A percentile compares a stretch with the other conserved stretches of the same genome.
Evolutionary conservation across 352 stramenopile species (phyloP).

Genomic region (Pythium brassicae): DNA sequence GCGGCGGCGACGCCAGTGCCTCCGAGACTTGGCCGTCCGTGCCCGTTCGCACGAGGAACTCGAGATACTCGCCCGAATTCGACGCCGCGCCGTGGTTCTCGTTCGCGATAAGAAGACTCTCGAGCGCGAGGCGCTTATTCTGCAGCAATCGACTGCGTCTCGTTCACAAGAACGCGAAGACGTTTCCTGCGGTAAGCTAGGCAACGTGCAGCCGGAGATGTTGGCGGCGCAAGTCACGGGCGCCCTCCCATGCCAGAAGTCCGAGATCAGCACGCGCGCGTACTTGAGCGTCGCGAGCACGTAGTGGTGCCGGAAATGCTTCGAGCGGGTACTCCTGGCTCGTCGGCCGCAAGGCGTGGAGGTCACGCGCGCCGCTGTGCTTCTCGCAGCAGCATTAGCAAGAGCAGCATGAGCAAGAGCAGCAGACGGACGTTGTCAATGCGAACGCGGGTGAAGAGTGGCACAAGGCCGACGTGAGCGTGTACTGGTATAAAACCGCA

Average conservation of each 20-base stretch:
- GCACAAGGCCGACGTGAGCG: too few species aligned
- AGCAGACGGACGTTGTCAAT: too few species aligned
- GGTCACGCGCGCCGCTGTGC: too few species aligned
- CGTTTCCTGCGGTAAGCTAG: conserved; percentile 47
- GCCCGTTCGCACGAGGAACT: conserved; percentile 60
- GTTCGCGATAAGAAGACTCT: conserved; percentile 57
- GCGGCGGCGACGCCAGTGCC: conserved; percentile 24
- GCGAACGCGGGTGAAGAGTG: too few species aligned
- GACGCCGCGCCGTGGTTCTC: conserved; percentile 45
- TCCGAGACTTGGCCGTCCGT: conserved; percentile 42
- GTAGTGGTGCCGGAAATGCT: conserved; percentile 64
- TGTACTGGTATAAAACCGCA: too few species aligned
- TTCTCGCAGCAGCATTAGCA: too few species aligned
- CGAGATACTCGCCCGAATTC: conserved; percentile 54
- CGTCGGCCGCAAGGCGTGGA: too few species aligned
- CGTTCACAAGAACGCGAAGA: conserved; percentile 59
- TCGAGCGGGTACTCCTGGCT: too few species aligned
- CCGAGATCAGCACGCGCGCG: conserved; percentile 49
- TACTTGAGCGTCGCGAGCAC: conserved; percentile 62
- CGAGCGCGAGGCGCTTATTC: conserved; percentile 58
- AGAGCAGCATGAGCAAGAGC: too few species aligned
- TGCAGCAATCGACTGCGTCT: conserved; percentile 63
- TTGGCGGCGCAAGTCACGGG: conserved; percentile 36
- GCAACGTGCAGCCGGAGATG: conserved; percentile 17
- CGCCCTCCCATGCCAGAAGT: conserved; percentile 58